Evolutionary conservation across 1,139 yeast genomes (phyloP).

Genomic region (Sporopachydermia cereana): DNA sequence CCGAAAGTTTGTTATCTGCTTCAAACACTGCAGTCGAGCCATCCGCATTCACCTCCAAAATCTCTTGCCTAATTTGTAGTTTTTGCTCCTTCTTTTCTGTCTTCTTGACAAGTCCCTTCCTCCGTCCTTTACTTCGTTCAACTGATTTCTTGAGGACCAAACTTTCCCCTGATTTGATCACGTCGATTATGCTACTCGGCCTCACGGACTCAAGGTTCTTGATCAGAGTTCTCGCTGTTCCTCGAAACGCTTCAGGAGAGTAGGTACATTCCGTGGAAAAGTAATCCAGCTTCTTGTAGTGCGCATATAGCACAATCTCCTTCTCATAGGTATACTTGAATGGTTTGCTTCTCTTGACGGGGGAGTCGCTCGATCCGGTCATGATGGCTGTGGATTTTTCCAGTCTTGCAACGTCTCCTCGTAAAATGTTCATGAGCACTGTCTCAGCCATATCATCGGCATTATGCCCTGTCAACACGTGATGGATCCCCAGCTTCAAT

Average conservation of each 20-base stretch:
- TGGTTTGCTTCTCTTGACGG: slow-evolving; percentile 86
- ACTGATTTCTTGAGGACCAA: slow-evolving; percentile 43
- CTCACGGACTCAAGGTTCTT: slow-evolving; percentile 83
- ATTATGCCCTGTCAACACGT: slow-evolving; percentile 96
- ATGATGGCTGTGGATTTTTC: slow-evolving; percentile 85
- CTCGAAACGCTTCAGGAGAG: slow-evolving; percentile 97
- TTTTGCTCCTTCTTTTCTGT: slow-evolving; percentile 21
- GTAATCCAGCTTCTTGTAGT: slow-evolving; percentile 87
- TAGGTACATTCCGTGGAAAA: slow-evolving; percentile 96
- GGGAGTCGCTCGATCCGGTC: slow-evolving; percentile 58
- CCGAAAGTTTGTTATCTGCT: slow-evolving; percentile 27
- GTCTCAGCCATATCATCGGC: slow-evolving; percentile 99
- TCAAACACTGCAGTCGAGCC: slow-evolving; percentile 41
- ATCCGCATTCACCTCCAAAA: slow-evolving; percentile 44
- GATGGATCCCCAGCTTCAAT: slow-evolving; percentile 71
- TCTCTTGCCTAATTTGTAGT: slow-evolving; percentile 16
- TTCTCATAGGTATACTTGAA: slow-evolving; percentile 93
- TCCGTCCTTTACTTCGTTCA: slow-evolving; percentile 16
- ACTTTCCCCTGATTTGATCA: slow-evolving; percentile 88
- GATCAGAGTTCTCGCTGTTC: slow-evolving; percentile 88
- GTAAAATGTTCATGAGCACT: slow-evolving; percentile 79
- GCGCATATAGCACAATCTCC: slow-evolving; percentile 95
- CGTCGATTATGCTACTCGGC: slow-evolving; percentile 90
- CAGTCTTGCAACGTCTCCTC: slow-evolving; percentile 93
- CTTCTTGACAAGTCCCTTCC: slow-evolving; percentile 19